Percentiles rank a stretch among this genome's conserved stretches.
phyloP scores from a whole-genome alignment of 768 basidiomycete genomes.

The Boletus sp. region DNA sequence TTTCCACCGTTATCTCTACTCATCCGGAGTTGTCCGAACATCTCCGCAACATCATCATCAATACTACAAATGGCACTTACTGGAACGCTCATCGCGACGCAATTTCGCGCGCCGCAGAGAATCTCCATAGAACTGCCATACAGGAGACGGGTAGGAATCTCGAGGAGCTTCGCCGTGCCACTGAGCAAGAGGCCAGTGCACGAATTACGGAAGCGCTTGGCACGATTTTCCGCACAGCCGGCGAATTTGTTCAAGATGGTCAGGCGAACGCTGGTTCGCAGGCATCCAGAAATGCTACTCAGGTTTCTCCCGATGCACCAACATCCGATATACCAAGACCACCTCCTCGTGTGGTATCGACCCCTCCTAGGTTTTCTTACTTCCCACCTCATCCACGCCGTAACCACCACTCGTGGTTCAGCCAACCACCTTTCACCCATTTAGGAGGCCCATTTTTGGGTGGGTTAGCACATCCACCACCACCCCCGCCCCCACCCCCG shows the following conservation, averaged over 20 bases:
- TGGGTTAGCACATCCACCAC: slow-evolving; percentile 17
- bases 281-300: not conserved
- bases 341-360: slow-evolving; percentile 7
- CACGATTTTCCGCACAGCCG: slow-evolving; percentile 56
- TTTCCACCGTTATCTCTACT: slow-evolving; percentile 53
- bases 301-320: not conserved
- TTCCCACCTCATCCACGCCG: slow-evolving; percentile 20
- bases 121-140: slow-evolving; percentile 47
- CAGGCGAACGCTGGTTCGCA: slow-evolving; percentile 7
- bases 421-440: slow-evolving; percentile 8
- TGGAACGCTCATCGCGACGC: slow-evolving; percentile 64
- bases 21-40: slow-evolving; percentile 75
- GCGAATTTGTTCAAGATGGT: slow-evolving; percentile 29
- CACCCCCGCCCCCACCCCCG: slow-evolving; percentile 22
- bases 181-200: slow-evolving; percentile 65
- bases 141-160: slow-evolving; percentile 39
- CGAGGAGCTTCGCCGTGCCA: slow-evolving; percentile 42
- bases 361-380: slow-evolving; percentile 16
- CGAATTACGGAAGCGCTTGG: slow-evolving; percentile 64
- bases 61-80: slow-evolving; percentile 64
- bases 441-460: slow-evolving; percentile 15
- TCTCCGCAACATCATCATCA: slow-evolving; percentile 60
- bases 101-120: slow-evolving; percentile 56
- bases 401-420: slow-evolving; percentile 27
- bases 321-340: slow-evolving; percentile 5